Evolutionary conservation across 2,329 filamentous ascomycete genomes (phyloP).

Genomic region (Tolypocladium amazonense): DNA sequence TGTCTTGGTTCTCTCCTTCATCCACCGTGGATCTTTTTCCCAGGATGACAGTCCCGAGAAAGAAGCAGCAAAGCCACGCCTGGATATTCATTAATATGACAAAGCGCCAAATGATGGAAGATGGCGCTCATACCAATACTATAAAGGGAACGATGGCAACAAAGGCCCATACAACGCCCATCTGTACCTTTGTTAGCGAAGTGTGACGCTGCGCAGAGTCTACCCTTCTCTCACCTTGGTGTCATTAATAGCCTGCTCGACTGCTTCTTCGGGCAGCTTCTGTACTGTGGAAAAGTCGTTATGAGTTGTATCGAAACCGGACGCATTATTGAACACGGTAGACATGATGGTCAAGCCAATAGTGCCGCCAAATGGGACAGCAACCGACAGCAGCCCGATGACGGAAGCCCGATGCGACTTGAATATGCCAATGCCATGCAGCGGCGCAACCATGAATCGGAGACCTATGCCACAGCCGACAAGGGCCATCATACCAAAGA

Average conservation of each 20-base stretch:
- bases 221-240: slow-evolving; percentile 13
- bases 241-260: slow-evolving; percentile 11
- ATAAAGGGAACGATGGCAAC: slow-evolving; percentile 51
- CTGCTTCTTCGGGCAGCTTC: slow-evolving; percentile 3
- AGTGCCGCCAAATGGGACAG: slow-evolving; percentile 53
- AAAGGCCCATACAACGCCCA: slow-evolving; percentile 56
- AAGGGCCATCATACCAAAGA: slow-evolving; percentile 58
- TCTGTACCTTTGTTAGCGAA: slow-evolving; percentile 8
- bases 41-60: slow-evolving; percentile 22
- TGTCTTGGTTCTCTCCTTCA: slow-evolving; percentile 14
- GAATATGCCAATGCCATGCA: slow-evolving; percentile 55
- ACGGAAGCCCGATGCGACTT: slow-evolving; percentile 46
- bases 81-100: slow-evolving; percentile 1
- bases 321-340: slow-evolving; percentile 54
- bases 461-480: slow-evolving; percentile 52
- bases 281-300: slow-evolving; percentile 13
- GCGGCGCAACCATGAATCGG: slow-evolving; percentile 52
- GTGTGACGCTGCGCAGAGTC: no score
- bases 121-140: slow-evolving; percentile 21
- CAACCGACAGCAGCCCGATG: slow-evolving; percentile 48
- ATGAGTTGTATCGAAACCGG: slow-evolving; percentile 14
- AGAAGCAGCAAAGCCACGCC: slow-evolving; percentile 14
- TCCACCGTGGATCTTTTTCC: slow-evolving; percentile 12
- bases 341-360: slow-evolving; percentile 58
- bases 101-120: not conserved